Percentiles rank a stretch among this genome's conserved stretches.
These are phyloP conservation scores for Gossypium trilobum DNA, from an alignment of 441 rosid genomes.

Conservation along the genomic window DNA sequence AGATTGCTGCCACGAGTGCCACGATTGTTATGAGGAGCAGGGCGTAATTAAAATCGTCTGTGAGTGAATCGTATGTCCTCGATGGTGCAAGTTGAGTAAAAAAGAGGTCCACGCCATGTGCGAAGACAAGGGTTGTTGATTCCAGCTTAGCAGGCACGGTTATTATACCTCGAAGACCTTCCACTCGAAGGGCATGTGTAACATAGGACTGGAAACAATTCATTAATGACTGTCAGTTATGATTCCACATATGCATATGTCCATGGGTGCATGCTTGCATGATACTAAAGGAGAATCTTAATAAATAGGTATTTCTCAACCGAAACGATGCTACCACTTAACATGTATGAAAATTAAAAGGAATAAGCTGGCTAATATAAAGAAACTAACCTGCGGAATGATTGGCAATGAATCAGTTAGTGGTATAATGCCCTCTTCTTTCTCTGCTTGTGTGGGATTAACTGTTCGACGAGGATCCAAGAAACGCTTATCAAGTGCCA, in stretches of 20 bases:
- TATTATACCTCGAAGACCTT: conserved; percentile 71
- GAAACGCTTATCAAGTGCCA: conserved; percentile 94
- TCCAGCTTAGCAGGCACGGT: conserved; percentile 90
- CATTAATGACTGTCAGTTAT: background rate
- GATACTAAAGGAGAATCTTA: background rate
- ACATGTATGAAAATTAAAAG: background rate
- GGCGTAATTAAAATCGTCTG: conserved; percentile 92
- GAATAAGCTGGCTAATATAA: background rate
- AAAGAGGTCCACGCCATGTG: conserved; percentile 92
- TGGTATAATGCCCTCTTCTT: conserved; percentile 91
- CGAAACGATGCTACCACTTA: background rate
- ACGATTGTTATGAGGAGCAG: conserved; percentile 80
- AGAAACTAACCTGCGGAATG: conserved; percentile 66
- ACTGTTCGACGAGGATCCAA: conserved; percentile 86
- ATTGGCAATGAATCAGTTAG: conserved; percentile 88
- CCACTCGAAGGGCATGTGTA: conserved; percentile 74
- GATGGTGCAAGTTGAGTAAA: conserved; percentile 91
- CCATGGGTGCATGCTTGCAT: background rate
- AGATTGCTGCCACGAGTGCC: conserved; percentile 76
- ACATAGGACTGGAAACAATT: conserved; percentile 56
- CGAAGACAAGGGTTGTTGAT: conserved; percentile 79
- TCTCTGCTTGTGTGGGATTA: conserved; percentile 94
- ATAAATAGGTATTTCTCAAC: background rate
- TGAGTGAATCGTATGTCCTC: conserved; percentile 90
- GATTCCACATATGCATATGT: background rate